These are phyloP conservation scores for Perilla frutescens DNA, from an alignment of 257 asterid genomes.

Conservation along the genomic window DNA sequence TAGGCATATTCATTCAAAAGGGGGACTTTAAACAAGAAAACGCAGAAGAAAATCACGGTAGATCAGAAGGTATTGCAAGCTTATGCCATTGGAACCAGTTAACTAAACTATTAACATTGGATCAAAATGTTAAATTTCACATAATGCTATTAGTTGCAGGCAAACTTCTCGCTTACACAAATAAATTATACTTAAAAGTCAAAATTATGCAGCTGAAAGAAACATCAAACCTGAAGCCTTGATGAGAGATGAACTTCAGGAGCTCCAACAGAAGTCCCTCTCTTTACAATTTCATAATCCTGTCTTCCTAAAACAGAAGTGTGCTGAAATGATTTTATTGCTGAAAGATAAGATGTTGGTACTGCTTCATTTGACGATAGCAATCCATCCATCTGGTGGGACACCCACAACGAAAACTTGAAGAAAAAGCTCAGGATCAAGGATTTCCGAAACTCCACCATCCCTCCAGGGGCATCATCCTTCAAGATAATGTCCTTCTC, in stretches of 20 bases:
- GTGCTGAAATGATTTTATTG: constrained; percentile 63
- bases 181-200: not conserved
- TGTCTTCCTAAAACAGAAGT: constrained; percentile 70
- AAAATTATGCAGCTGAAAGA: constrained; percentile 12
- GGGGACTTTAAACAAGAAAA: not conserved
- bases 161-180: not conserved
- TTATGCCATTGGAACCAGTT: not conserved
- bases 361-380: constrained; percentile 53
- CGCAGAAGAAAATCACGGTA: not conserved
- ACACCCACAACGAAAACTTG: constrained; percentile 91
- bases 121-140: not conserved
- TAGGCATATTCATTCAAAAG: not conserved
- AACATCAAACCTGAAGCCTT: constrained; percentile 71
- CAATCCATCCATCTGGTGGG: constrained; percentile 73
- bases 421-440: constrained; percentile 84
- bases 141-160: not conserved
- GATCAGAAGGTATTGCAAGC: not conserved
- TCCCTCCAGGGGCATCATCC: constrained; percentile 96
- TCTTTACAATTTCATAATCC: constrained; percentile 73
- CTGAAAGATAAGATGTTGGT: constrained; percentile 76
- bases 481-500: constrained; percentile 77
- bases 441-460: constrained; percentile 93
- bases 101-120: not conserved
- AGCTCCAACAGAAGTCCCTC: constrained; percentile 82
- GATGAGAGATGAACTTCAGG: constrained; percentile 95